Base-by-base conservation (phyloP, 2,329 filamentous ascomycete species). In the Arthrobotrys iridis region DNA sequence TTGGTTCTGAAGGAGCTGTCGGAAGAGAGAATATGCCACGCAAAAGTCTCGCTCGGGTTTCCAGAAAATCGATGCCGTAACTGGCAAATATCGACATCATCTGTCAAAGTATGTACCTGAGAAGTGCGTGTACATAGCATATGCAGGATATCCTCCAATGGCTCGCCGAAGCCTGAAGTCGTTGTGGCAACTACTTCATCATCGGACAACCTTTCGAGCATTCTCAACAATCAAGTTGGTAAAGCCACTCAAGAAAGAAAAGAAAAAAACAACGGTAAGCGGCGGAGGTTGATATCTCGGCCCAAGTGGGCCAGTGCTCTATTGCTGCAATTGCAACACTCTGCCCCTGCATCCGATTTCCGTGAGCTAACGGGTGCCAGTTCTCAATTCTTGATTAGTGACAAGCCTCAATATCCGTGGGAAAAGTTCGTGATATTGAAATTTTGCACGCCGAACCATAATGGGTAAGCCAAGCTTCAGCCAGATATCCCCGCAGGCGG, bases 71-170 rank as follows among this genome's bases (percentile, higher is more conserved):
- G 43, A 26, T n/a, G 8, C 63, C 46, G 24, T 41, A 64, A 70
- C 57, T 22, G 57, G 71, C 40, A 63, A 63, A 63, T 58, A 67
- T 67, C 70, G 46, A 74, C 70, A 63, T 60, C 64, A 41, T 37
- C 55, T 59, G 60, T 65, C 59, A 58, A 45, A 10, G 24, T 2
- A 46, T 22, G 28, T 37, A 28, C 50, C 50, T n/a, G n/a, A n/a
- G n/a, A n/a, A n/a, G n/a, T n/a, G n/a, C n/a, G n/a, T n/a, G n/a
- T n/a, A n/a, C n/a, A n/a, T n/a, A n/a, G n/a, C n/a, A n/a, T n/a
- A n/a, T n/a, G n/a, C n/a, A n/a, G n/a, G n/a, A n/a, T n/a, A n/a
- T n/a, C n/a, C 50, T 35, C 50, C 18, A 30, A 55, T 28, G 35
- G 35, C 35, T 40, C 13, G n/a, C 35, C n/a, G n/a, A n/a, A n/a